phyloP scores from a whole-genome alignment of 176 grass and related monocot species.

The Rhipidocladum racemiflorum region DNA sequence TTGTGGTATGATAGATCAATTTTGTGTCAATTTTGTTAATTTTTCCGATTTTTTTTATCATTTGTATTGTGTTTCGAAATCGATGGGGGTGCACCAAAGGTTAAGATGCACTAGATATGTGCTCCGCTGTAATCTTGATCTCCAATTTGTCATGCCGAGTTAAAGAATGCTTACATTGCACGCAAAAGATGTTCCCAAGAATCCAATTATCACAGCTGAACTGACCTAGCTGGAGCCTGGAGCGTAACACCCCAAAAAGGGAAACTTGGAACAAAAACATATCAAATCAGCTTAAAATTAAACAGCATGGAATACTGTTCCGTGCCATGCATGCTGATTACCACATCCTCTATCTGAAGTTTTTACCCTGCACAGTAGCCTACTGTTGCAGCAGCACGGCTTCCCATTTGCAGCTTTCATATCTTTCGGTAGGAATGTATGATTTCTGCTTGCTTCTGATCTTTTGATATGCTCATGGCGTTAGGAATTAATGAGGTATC shows the following conservation, averaged over 20 bases:
- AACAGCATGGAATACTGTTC: not conserved
- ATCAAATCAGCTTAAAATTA: not conserved
- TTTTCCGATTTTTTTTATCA: too few species aligned
- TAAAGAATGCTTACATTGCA: not conserved
- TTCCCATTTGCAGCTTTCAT: not conserved
- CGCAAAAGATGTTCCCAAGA: not conserved
- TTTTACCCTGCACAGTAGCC: not conserved
- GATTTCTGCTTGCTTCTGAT: not conserved
- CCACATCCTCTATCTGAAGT: not conserved
- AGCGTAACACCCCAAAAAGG: not conserved
- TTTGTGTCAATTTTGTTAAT: too few species aligned
- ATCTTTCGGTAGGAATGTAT: not conserved
- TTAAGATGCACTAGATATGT: too few species aligned
- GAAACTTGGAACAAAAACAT: not conserved
- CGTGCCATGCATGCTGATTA: not conserved
- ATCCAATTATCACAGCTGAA: not conserved
- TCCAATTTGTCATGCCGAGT: not conserved
- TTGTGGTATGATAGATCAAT: too few species aligned
- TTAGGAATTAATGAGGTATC: slow-evolving; percentile 4
- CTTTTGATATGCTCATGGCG: not conserved
- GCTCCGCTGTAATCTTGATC: too few species aligned
- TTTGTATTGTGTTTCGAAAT: too few species aligned
- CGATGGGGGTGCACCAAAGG: too few species aligned
- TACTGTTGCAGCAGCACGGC: not conserved
- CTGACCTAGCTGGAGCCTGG: not conserved